Conservation (phyloP, 2,329 filamentous ascomycete genomes). For the Ophiostoma perfectum region DNA sequence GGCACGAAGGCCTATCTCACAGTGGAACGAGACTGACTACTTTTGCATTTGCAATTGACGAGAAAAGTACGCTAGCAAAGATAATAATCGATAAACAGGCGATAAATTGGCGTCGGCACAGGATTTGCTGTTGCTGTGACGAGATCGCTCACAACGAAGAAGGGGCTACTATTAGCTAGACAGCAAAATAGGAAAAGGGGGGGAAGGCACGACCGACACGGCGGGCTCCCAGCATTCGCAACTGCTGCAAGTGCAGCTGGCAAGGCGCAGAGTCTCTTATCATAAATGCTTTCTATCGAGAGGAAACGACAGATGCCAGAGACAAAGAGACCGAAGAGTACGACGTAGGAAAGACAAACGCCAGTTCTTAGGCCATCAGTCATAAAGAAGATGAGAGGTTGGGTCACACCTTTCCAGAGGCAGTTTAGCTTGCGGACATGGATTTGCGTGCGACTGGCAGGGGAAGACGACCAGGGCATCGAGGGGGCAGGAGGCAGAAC, state of each 20-base stretch:
- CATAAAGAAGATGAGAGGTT: constrained; percentile 1
- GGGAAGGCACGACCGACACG: neutral
- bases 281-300: neutral
- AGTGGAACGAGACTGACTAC: constrained; percentile 12
- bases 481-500: neutral
- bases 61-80: neutral
- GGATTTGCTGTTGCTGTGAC: neutral
- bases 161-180: neutral
- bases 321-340: neutral
- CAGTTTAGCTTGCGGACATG: constrained; percentile 30
- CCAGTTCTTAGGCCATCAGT: no score
- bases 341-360: no score
- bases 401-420: constrained; percentile 28
- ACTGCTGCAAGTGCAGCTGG: neutral
- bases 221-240: no score
- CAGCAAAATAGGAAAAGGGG: neutral
- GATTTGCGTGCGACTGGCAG: neutral
- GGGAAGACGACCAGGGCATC: neutral
- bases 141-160: neutral
- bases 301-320: neutral
- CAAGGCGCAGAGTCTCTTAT: no score
- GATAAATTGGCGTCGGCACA: neutral
- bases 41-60: constrained; percentile 10
- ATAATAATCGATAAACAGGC: constrained; percentile 12
- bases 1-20: constrained; percentile 9